These are phyloP conservation scores for Aristolochia fimbriata DNA, from an alignment of 164 flowering plant genomes.

Conservation along the genomic window DNA sequence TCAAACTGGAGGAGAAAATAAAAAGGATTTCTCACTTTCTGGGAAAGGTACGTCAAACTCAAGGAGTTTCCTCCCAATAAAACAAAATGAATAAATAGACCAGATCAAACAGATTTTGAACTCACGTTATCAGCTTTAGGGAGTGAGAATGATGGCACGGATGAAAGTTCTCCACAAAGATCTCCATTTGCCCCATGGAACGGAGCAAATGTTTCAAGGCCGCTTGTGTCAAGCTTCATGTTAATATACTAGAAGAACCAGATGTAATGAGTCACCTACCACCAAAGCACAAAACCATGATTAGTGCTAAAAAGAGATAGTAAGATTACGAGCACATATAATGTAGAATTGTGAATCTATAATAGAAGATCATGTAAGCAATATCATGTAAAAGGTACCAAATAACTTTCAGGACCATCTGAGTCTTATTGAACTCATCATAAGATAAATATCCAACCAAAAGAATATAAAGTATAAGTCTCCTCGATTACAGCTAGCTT, in stretches of 20 bases:
- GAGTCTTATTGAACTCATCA: no score
- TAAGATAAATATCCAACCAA: no score
- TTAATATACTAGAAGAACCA: background rate
- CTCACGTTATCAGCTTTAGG: constrained; percentile 51
- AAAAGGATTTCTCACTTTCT: background rate
- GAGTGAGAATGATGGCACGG: constrained; percentile 48
- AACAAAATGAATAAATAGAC: background rate
- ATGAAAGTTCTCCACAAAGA: constrained; percentile 22
- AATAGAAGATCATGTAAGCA: no score
- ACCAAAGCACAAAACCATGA: no score
- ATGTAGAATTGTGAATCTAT: no score
- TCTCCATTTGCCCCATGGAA: constrained; percentile 17
- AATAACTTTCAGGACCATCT: no score
- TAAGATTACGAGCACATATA: no score
- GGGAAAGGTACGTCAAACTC: background rate
- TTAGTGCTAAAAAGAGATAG: no score
- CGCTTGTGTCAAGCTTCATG: constrained; percentile 68
- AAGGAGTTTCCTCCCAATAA: background rate
- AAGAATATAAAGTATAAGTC: no score
- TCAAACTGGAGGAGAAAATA: constrained; percentile 53
- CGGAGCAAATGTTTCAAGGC: constrained; percentile 39
- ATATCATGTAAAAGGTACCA: no score
- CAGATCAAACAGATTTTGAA: constrained; percentile 6
- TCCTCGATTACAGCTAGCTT: no score
- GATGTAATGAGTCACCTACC: no score